These are phyloP conservation scores for slime mould (Dictyostelium discoideum) DNA, from an alignment of 78 protist genomes.

Conservation along the genomic window dicty_2.7 NC_007091.3:48501-49000, in stretches of 20 bases:
- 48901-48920: constrained; percentile 74
- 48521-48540: constrained; percentile 67
- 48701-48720: constrained; percentile 61
- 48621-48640: constrained; percentile 76
- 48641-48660: constrained; percentile 66
- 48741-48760: constrained; percentile 83
- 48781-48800: constrained; percentile 92
- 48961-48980: constrained; percentile 16
- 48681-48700: background rate
- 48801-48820: constrained; percentile 71
- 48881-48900: constrained; percentile 67
- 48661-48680: background rate
- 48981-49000: constrained; percentile 69
- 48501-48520: constrained; percentile 41
- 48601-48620: constrained; percentile 34
- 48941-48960: constrained; percentile 87
- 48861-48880: constrained; percentile 62
- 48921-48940: constrained; percentile 73
- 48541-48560: constrained; percentile 78
- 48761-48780: constrained; percentile 92
- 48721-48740: constrained; percentile 80
- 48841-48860: constrained; percentile 60
- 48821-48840: constrained; percentile 87
- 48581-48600: constrained; percentile 84
- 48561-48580: constrained; percentile 91